Conservation (phyloP, 441 rosid genomes). For the Pelargonium fulgidum region DNA sequence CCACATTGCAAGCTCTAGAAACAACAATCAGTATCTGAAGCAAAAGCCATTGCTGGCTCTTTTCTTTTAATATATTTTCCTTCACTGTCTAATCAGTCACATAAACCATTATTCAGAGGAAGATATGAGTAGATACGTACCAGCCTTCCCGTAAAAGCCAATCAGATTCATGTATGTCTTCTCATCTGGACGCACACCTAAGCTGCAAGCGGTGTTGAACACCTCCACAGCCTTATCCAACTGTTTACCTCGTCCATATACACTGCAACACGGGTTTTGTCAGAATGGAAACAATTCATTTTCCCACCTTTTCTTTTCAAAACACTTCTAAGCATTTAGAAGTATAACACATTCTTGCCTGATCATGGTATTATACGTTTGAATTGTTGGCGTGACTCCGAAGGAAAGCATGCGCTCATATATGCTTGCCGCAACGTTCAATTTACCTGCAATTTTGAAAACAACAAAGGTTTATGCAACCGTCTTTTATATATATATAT, state of each 20-base stretch:
- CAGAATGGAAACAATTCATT: conserved; percentile 16
- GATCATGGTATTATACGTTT: conserved; percentile 71
- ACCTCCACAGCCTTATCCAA: conserved; percentile 64
- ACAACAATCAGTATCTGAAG: not conserved
- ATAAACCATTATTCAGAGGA: not conserved
- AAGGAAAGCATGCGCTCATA: conserved; percentile 54
- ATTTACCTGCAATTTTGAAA: conserved; percentile 46
- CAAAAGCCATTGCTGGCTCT: not conserved
- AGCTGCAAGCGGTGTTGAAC: conserved; percentile 40
- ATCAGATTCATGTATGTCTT: conserved; percentile 74
- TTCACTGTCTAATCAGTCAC: not conserved
- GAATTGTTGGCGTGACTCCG: conserved; percentile 56
- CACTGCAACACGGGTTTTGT: conserved; percentile 34
- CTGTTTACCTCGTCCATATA: conserved; percentile 52
- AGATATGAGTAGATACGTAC: conserved; percentile 28
- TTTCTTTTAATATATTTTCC: not conserved
- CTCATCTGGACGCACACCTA: conserved; percentile 55
- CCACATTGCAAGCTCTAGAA: not conserved
- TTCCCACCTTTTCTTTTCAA: not conserved
- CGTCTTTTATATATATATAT: conserved; percentile 11
- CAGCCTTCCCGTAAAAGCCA: conserved; percentile 66
- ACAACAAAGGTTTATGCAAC: conserved; percentile 17
- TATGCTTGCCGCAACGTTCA: conserved; percentile 50
- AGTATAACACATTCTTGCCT: conserved; percentile 37
- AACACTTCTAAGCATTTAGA: conserved; percentile 3